Percentiles rank a stretch among this genome's conserved stretches.
phyloP scores from a whole-genome alignment of 345 rosid species.

The Eucalyptus pauciflora region DNA sequence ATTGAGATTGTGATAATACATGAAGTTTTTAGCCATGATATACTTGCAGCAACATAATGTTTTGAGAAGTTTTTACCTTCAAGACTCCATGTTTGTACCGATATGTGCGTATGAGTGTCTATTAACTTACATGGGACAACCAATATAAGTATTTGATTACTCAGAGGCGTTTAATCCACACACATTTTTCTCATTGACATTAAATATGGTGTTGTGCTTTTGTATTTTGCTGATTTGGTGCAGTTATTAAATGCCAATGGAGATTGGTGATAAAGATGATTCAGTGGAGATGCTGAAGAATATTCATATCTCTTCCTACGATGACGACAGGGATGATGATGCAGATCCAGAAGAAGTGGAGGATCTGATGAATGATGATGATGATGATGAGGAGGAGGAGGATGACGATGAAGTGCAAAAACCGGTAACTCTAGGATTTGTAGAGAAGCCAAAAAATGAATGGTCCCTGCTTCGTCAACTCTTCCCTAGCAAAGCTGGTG shows the following conservation, averaged over 20 bases:
- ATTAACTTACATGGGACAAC: neutral
- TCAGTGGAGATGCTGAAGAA: constrained; percentile 47
- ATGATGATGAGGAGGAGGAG: constrained; percentile 18
- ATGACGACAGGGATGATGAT: constrained; percentile 32
- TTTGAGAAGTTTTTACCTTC: neutral
- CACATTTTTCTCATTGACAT: neutral
- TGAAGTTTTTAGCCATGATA: neutral
- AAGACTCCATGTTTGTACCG: neutral
- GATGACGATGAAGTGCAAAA: constrained; percentile 49
- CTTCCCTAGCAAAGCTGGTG: constrained; percentile 90
- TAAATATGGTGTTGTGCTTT: neutral
- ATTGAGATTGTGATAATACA: neutral
- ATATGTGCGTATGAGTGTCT: neutral
- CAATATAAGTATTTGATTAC: neutral
- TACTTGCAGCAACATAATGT: neutral
- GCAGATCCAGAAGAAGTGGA: neutral
- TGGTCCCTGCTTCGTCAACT: constrained; percentile 68
- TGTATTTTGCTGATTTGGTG: neutral
- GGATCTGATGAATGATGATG: constrained; percentile 13
- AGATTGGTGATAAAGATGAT: constrained; percentile 16
- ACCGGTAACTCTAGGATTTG: constrained; percentile 55
- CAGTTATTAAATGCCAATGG: neutral
- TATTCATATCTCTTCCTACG: constrained; percentile 39
- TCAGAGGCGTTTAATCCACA: neutral
- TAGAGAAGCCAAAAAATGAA: constrained; percentile 41